These are phyloP conservation scores for Pyrenula massariospora DNA, from an alignment of 495 filamentous ascomycete genomes.

Conservation along the genomic window DNA sequence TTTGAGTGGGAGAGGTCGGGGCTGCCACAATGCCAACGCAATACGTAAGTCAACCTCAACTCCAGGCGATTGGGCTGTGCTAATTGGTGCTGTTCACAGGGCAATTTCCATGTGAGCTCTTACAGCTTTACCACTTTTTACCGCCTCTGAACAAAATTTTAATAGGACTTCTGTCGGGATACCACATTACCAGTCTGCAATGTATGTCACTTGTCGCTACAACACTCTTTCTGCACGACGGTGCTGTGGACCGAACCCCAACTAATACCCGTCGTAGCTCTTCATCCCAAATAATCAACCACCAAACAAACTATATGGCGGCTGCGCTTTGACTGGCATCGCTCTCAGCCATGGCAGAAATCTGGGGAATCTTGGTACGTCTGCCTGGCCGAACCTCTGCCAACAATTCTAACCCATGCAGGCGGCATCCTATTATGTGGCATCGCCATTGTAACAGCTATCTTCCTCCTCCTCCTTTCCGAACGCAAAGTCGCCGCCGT, in stretches of 20 bases:
- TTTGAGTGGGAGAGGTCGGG: background rate
- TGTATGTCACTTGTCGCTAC: conserved; percentile 44
- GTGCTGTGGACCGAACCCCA: background rate
- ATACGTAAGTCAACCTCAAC: conserved; percentile 27
- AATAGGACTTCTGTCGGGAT: conserved; percentile 87
- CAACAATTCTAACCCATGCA: conserved; percentile 19
- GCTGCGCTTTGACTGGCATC: conserved; percentile 67
- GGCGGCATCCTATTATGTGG: conserved; percentile 84
- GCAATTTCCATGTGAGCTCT: conserved; percentile 73
- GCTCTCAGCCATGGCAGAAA: conserved; percentile 45
- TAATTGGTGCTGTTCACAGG: conserved; percentile 12
- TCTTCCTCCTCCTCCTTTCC: conserved; percentile 63
- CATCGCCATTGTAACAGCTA: conserved; percentile 57
- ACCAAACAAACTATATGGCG: conserved; percentile 41
- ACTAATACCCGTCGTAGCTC: conserved; percentile 30
- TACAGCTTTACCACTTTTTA: conserved; percentile 4
- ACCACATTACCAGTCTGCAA: conserved; percentile 94
- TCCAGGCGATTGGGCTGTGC: background rate
- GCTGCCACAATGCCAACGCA: conserved; percentile 45
- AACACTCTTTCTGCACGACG: background rate
- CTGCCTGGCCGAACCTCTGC: background rate
- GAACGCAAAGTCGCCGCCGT: conserved; percentile 91
- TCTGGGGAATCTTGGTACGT: conserved; percentile 79
- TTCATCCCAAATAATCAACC: conserved; percentile 34
- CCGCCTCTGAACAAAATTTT: conserved; percentile 14